Base-by-base conservation (phyloP, 352 stramenopile species). In the Lagenidium giganteum region DNA sequence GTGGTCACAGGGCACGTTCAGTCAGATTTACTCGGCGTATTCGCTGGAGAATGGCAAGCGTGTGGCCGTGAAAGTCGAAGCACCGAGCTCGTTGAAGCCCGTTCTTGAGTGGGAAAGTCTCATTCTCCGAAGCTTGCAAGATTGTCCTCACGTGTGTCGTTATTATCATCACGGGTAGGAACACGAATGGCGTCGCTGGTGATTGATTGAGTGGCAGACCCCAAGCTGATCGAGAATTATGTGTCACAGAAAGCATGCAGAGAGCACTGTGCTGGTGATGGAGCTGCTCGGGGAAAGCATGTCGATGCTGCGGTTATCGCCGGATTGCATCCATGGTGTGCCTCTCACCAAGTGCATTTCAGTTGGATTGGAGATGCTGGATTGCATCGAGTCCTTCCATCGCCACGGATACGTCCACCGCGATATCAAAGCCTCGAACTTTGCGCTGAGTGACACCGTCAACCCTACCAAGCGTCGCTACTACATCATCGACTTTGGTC, bases 361-460 rank as follows among this genome's bases (percentile, higher is more conserved):
- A 2, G 83, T 91, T 5, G 83, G 75, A 1, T 47, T 94, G 13
- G 74, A 92, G 62, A 94, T 95, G 84, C 57, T 95, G 45, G 74
- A 92, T 41, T 87, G 74, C 42, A 89, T 95, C 29, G 81, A 94
- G 42, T 75, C 80, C 1, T 92, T 93, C 37, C 84, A 95, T 56
- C 61, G 57, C 20, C 78, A 89, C 42, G 84, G 83, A 8, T 95
- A 88, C 47, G 78, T 95, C 16, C 84, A 95, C 45, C 78, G 82
- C 8, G 84, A 95, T 54, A 87, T 95, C 48, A 95, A 95, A 54
- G 81, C 84, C 13, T 93, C 81, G 16, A 95, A 95, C 44, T 94
- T 95, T 55, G 83, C 80, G 11, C 56, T 92, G 8, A 80, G 64
- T 22, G 59, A 67, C 28, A 29, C 59, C 32, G 22, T 39, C 11